Evolutionary conservation across 768 basidiomycete species (phyloP).

Genomic region (Suillus discolor): DNA sequence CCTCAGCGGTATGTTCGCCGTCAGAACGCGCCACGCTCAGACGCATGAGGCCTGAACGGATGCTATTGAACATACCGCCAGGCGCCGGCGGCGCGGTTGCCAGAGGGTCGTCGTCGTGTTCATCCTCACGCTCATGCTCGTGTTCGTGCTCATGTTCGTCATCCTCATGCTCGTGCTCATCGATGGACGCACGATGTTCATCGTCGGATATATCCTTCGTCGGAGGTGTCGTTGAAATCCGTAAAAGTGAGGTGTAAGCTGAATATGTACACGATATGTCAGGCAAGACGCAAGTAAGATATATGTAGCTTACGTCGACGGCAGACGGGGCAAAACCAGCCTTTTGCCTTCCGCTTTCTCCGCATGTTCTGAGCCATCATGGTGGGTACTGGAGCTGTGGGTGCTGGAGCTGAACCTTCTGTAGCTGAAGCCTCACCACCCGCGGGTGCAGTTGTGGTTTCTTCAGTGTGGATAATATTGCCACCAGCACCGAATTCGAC

Average conservation of each 20-base stretch:
- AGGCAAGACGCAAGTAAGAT: background rate
- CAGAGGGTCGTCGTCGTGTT: conserved; percentile 16
- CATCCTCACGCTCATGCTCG: conserved; percentile 16
- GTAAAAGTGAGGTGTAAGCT: conserved; percentile 89
- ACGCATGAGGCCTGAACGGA: conserved; percentile 30
- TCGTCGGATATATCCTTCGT: conserved; percentile 40
- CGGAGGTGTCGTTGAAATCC: conserved; percentile 74
- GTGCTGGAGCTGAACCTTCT: conserved; percentile 12
- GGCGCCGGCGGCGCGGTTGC: conserved; percentile 9
- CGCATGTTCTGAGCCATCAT: conserved; percentile 46
- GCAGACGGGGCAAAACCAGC: conserved; percentile 97
- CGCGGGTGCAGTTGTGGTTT: conserved; percentile 32
- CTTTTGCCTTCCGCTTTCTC: conserved; percentile 91
- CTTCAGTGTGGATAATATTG: conserved; percentile 64
- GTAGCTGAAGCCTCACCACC: conserved; percentile 24
- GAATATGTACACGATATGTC: conserved; percentile 4
- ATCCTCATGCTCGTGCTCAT: conserved; percentile 25
- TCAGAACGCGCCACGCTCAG: conserved; percentile 25
- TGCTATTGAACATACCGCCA: conserved; percentile 23
- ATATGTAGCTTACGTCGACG: conserved; percentile 76
- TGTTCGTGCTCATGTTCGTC: conserved; percentile 22
- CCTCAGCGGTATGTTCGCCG: conserved; percentile 12
- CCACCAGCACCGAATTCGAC: conserved; percentile 96
- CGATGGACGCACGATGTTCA: conserved; percentile 28
- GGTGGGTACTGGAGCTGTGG: conserved; percentile 19